These are phyloP conservation scores for Agaricus bisporus DNA, from an alignment of 768 basidiomycete genomes.

Conservation along the genomic window DNA sequence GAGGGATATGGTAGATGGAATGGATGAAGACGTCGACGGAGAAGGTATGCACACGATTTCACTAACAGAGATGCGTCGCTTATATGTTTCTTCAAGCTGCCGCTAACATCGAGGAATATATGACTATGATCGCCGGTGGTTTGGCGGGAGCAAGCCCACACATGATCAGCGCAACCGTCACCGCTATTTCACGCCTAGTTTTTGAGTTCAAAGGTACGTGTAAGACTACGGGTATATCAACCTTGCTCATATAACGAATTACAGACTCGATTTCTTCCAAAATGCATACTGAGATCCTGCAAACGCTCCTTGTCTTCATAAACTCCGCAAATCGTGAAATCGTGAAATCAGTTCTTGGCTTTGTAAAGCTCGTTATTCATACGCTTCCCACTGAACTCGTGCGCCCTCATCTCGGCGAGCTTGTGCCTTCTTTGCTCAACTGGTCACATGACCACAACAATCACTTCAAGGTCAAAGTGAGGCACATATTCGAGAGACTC, in stretches of 20 bases:
- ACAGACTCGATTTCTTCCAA: slow-evolving; percentile 60
- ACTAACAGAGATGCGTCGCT: background rate
- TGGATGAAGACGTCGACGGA: slow-evolving; percentile 65
- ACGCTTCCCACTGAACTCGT: slow-evolving; percentile 69
- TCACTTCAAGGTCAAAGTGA: slow-evolving; percentile 95
- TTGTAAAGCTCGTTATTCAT: slow-evolving; percentile 89
- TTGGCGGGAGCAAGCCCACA: slow-evolving; percentile 90
- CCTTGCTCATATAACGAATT: background rate
- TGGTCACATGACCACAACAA: slow-evolving; percentile 99
- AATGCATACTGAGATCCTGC: slow-evolving; percentile 80
- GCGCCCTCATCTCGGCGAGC: slow-evolving; percentile 64
- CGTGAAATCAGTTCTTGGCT: slow-evolving; percentile 93
- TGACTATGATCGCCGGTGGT: slow-evolving; percentile 96
- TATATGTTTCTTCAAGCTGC: slow-evolving; percentile 28
- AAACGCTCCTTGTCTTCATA: slow-evolving; percentile 85
- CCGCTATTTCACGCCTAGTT: slow-evolving; percentile 85
- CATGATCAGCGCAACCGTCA: slow-evolving; percentile 97
- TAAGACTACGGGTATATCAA: background rate
- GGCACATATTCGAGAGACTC: slow-evolving; percentile 96
- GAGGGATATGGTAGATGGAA: slow-evolving; percentile 70
- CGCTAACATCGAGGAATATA: slow-evolving; percentile 84
- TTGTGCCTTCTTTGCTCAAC: slow-evolving; percentile 79
- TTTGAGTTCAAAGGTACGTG: slow-evolving; percentile 91
- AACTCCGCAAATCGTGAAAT: slow-evolving; percentile 95
- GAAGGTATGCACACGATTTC: slow-evolving; percentile 30